Evolutionary conservation across 176 grass and related monocot genomes (phyloP).

Genomic region (Phoenix roebelenii): DNA sequence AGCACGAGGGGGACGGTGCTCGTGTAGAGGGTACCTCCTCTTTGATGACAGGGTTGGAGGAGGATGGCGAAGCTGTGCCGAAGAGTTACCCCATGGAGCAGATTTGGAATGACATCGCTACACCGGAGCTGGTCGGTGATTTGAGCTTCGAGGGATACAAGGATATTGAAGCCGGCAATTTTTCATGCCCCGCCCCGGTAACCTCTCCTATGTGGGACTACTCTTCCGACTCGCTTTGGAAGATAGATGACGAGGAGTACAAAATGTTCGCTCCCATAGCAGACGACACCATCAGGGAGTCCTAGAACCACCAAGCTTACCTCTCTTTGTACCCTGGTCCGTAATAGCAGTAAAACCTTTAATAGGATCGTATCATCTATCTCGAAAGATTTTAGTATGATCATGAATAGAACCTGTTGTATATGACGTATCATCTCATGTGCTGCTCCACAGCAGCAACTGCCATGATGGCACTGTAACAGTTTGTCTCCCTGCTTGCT

Average conservation of each 20-base stretch:
- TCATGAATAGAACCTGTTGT: not conserved
- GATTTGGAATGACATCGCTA: slow-evolving; percentile 85
- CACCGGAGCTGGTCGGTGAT: slow-evolving; percentile 19
- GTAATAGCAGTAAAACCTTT: too few species aligned
- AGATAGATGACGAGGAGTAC: slow-evolving; percentile 69
- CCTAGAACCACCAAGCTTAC: too few species aligned
- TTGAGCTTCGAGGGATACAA: slow-evolving; percentile 37
- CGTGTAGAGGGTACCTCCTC: not conserved
- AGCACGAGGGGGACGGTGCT: not conserved
- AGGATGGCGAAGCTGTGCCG: slow-evolving; percentile 8
- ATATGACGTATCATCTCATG: too few species aligned
- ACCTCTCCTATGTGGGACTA: slow-evolving; percentile 67
- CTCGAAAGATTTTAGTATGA: slow-evolving; percentile 4
- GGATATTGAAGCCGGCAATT: not conserved
- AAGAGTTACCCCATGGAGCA: slow-evolving; percentile 43
- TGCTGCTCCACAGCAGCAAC: too few species aligned
- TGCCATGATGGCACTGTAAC: not conserved
- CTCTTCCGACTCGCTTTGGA: slow-evolving; percentile 61
- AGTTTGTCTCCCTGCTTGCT: too few species aligned
- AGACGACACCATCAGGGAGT: too few species aligned
- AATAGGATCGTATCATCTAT: not conserved
- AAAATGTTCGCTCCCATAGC: slow-evolving; percentile 21
- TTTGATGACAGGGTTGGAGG: not conserved
- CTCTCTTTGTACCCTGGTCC: too few species aligned
- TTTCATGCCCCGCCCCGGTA: not conserved